A percentile compares a stretch with the other conserved stretches of the same genome.
These are phyloP conservation scores for Entomortierella beljakovae DNA, from an alignment of 192 early-diverging fungal species.

Conservation along the genomic window DNA sequence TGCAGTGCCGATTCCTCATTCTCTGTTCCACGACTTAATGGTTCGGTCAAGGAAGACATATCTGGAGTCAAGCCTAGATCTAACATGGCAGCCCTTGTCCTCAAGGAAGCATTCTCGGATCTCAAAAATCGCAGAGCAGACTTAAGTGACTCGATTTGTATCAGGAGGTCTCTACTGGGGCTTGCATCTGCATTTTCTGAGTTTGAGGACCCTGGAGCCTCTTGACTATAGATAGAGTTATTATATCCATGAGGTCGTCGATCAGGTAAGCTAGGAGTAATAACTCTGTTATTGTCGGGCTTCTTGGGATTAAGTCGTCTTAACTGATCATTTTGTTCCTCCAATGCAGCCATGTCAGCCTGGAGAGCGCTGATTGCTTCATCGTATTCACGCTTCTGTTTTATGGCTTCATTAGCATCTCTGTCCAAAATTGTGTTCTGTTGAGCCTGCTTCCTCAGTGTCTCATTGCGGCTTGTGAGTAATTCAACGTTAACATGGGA, in stretches of 20 bases:
- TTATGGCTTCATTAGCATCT: slow-evolving; percentile 64
- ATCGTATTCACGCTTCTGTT: slow-evolving; percentile 76
- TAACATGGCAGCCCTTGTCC: slow-evolving; percentile 64
- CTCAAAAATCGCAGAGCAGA: slow-evolving; percentile 81
- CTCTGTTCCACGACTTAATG: slow-evolving; percentile 18
- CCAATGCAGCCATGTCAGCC: slow-evolving; percentile 74
- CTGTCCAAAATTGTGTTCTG: slow-evolving; percentile 70
- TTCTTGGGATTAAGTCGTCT: slow-evolving; percentile 54
- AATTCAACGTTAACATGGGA: slow-evolving; percentile 78
- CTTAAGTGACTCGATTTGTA: slow-evolving; percentile 77
- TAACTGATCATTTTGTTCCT: slow-evolving; percentile 71
- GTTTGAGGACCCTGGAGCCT: slow-evolving; percentile 8
- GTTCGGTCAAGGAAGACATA: slow-evolving; percentile 43
- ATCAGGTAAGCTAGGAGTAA: slow-evolving; percentile 6
- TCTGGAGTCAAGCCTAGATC: slow-evolving; percentile 47
- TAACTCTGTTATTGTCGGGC: slow-evolving; percentile 37
- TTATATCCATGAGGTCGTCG: not conserved
- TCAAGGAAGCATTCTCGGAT: slow-evolving; percentile 85
- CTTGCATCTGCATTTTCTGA: slow-evolving; percentile 27
- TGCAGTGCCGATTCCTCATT: not conserved
- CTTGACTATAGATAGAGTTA: slow-evolving; percentile 33
- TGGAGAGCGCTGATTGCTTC: slow-evolving; percentile 79
- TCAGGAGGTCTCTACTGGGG: slow-evolving; percentile 28
- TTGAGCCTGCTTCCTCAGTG: slow-evolving; percentile 75
- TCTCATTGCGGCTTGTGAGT: slow-evolving; percentile 83